Percentiles rank a stretch among this genome's conserved stretches.
These are phyloP conservation scores for Neoboletus brunneissimus DNA, from an alignment of 768 basidiomycete species.

Conservation along the genomic window DNA sequence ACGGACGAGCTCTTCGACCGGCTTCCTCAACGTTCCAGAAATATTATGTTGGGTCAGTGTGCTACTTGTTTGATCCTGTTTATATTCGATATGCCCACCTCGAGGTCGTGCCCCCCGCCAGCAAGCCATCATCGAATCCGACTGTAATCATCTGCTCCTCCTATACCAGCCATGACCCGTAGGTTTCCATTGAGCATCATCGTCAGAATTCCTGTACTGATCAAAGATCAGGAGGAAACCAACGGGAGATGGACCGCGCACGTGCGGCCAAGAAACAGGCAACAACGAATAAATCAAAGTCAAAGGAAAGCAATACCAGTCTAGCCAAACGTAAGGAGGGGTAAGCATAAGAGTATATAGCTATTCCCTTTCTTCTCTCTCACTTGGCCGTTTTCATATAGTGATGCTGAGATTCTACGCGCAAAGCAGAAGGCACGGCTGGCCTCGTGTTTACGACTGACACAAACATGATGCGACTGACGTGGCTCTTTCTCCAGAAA, in stretches of 20 bases:
- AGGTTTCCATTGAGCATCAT: slow-evolving; percentile 27
- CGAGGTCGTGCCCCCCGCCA: background rate
- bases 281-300: slow-evolving; percentile 48
- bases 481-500: slow-evolving; percentile 38
- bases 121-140: slow-evolving; percentile 7
- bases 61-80: slow-evolving; percentile 28
- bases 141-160: slow-evolving; percentile 1
- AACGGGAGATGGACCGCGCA: slow-evolving; percentile 71
- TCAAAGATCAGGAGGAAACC: slow-evolving; percentile 67
- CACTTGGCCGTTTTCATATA: slow-evolving; percentile 35
- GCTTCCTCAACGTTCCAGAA: slow-evolving; percentile 4
- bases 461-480: slow-evolving; percentile 3
- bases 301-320: slow-evolving; percentile 63
- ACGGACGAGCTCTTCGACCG: slow-evolving; percentile 1
- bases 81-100: slow-evolving; percentile 1
- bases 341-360: slow-evolving; percentile 44
- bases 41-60: background rate
- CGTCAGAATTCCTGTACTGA: slow-evolving; percentile 3
- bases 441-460: slow-evolving; percentile 5
- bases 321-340: slow-evolving; percentile 72
- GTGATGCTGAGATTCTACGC: slow-evolving; percentile 72
- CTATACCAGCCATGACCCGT: slow-evolving; percentile 49
- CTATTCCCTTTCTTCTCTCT: slow-evolving; percentile 19
- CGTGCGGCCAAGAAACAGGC: slow-evolving; percentile 73
- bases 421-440: slow-evolving; percentile 73